Evolutionary conservation across 2,329 filamentous ascomycete species (phyloP).

Genomic region (Pseudogymnoascus pannorum): DNA sequence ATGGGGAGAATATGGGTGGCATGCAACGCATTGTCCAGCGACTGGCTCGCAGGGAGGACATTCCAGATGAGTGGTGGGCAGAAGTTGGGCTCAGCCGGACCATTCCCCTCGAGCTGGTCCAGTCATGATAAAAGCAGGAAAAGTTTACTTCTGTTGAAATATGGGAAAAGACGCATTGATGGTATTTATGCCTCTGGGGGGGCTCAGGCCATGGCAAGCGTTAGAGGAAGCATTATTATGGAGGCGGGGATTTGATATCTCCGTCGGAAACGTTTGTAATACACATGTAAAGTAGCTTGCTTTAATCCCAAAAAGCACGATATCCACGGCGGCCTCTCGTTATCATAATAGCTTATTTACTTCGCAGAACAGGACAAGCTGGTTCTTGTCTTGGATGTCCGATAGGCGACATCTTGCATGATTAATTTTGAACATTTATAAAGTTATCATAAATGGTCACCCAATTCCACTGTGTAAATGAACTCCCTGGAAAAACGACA

Average conservation of each 20-base stretch:
- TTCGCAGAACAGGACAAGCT: not conserved
- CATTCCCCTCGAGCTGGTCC: constrained; percentile 34
- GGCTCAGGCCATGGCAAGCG: not conserved
- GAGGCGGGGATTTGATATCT: not conserved
- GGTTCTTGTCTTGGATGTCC: not conserved
- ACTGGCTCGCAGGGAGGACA: constrained; percentile 63
- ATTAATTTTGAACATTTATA: not conserved
- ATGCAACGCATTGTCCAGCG: constrained; percentile 68
- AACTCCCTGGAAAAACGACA: no score
- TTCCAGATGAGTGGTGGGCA: constrained; percentile 79
- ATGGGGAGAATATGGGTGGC: constrained; percentile 40
- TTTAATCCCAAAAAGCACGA: not conserved
- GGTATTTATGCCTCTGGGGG: not conserved
- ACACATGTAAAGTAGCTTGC: constrained; percentile 5
- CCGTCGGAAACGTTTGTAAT: not conserved
- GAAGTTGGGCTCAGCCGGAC: constrained; percentile 59
- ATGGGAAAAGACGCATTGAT: not conserved
- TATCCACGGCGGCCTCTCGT: not conserved
- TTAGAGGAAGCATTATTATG: not conserved
- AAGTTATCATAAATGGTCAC: not conserved
- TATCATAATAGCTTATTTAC: constrained; percentile 1
- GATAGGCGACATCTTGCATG: constrained; percentile 1
- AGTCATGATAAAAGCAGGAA: not conserved
- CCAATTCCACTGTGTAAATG: not conserved
- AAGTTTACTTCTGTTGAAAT: not conserved